Percentiles rank a stretch among this genome's conserved stretches.
phyloP scores from a whole-genome alignment of 495 filamentous ascomycete genomes.

The Ascodesmis nigricans region DNA sequence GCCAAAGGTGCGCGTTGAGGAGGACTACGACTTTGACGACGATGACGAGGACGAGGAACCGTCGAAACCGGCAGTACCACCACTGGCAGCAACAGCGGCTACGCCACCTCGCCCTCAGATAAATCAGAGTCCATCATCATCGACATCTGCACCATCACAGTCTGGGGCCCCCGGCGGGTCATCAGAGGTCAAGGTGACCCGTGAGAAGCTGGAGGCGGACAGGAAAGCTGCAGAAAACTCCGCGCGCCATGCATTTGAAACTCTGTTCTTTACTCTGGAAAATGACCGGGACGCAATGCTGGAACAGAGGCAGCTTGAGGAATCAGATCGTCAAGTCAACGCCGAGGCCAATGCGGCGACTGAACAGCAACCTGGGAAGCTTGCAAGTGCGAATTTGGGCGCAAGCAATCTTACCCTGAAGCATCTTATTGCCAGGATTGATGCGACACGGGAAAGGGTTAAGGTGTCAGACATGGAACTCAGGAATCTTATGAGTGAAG shows the following conservation, averaged over 20 bases:
- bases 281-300: slow-evolving; percentile 89
- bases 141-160: too few species aligned
- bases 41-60: slow-evolving; percentile 46
- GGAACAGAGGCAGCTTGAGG: slow-evolving; percentile 90
- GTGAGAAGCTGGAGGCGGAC: slow-evolving; percentile 81
- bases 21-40: slow-evolving; percentile 69
- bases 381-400: slow-evolving; percentile 83
- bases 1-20: slow-evolving; percentile 32
- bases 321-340: slow-evolving; percentile 86
- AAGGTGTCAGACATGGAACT: slow-evolving; percentile 80
- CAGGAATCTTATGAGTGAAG: slow-evolving; percentile 79
- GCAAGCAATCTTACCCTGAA: slow-evolving; percentile 94
- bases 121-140: too few species aligned
- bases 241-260: slow-evolving; percentile 71
- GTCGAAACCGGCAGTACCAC: too few species aligned
- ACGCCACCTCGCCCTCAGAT: slow-evolving; percentile 26
- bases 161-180: too few species aligned
- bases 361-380: slow-evolving; percentile 38
- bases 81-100: too few species aligned
- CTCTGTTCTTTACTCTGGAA: slow-evolving; percentile 81
- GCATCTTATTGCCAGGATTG: slow-evolving; percentile 86
- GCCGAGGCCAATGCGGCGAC: slow-evolving; percentile 42
- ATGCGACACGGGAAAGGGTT: slow-evolving; percentile 71
- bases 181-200: slow-evolving; percentile 35
- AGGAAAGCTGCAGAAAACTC: slow-evolving; percentile 84